These are phyloP conservation scores for Citrullus colocynthis DNA, from an alignment of 306 rosid genomes.

Conservation along the genomic window DNA sequence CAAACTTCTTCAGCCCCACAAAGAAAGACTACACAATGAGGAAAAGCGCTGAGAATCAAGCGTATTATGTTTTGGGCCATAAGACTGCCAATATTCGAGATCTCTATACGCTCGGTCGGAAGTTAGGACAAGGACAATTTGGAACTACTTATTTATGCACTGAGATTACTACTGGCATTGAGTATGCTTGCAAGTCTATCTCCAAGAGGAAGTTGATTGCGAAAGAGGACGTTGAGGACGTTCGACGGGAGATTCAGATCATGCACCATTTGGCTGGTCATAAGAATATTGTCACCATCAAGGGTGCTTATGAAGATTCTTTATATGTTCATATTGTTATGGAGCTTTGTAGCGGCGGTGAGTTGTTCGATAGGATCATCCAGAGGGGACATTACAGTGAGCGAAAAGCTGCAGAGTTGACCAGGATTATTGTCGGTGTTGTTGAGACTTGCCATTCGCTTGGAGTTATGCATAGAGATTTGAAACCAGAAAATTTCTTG, in stretches of 20 bases:
- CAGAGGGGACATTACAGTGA: slow-evolving; percentile 67
- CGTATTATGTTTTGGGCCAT: slow-evolving; percentile 61
- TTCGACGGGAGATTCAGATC: slow-evolving; percentile 63
- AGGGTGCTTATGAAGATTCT: slow-evolving; percentile 65
- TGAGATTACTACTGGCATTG: slow-evolving; percentile 36
- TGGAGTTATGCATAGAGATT: slow-evolving; percentile 73
- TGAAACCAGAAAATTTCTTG: slow-evolving; percentile 67
- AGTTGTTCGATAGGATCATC: slow-evolving; percentile 64
- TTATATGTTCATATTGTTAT: slow-evolving; percentile 69
- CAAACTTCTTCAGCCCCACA: slow-evolving; percentile 12
- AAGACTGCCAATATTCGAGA: slow-evolving; percentile 63
- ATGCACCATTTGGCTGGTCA: slow-evolving; percentile 78
- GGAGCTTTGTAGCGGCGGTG: slow-evolving; percentile 73
- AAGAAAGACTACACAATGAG: slow-evolving; percentile 41
- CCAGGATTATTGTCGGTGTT: slow-evolving; percentile 61
- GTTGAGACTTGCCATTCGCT: slow-evolving; percentile 72
- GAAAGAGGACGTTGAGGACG: slow-evolving; percentile 59
- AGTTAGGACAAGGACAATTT: slow-evolving; percentile 65
- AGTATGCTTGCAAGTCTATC: slow-evolving; percentile 65
- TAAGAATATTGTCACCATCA: slow-evolving; percentile 55
- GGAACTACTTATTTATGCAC: slow-evolving; percentile 59
- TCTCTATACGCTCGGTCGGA: slow-evolving; percentile 51
- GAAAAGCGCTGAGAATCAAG: slow-evolving; percentile 37
- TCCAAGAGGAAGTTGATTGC: slow-evolving; percentile 67
- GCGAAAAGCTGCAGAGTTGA: slow-evolving; percentile 66